Evolutionary conservation across 108 stramenopile species (phyloP).

Genomic region (Pseudonitzschia pungens): DNA sequence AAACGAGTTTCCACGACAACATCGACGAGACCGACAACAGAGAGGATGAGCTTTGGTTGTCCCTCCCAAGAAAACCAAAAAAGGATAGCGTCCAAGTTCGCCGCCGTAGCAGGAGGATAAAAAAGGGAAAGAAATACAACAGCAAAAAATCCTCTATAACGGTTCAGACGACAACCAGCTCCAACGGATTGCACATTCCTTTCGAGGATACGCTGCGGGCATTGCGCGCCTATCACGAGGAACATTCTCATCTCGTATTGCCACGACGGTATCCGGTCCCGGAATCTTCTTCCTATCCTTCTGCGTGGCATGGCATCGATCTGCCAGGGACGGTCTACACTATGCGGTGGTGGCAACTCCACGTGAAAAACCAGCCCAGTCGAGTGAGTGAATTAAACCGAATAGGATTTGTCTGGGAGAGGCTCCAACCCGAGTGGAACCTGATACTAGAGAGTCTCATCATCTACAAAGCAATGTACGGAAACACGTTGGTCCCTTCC

Average conservation of each 20-base stretch:
- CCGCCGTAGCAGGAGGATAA: neutral
- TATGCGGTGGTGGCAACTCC: conserved; percentile 81
- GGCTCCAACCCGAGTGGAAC: conserved; percentile 84
- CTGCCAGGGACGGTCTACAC: conserved; percentile 65
- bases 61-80: neutral
- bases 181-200: conserved; percentile 38
- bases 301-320: conserved; percentile 67
- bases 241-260: conserved; percentile 61
- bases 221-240: conserved; percentile 47
- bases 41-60: neutral
- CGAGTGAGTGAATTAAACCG: conserved; percentile 68
- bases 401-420: conserved; percentile 82
- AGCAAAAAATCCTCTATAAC: neutral
- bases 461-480: conserved; percentile 46
- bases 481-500: conserved; percentile 62
- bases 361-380: conserved; percentile 52
- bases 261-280: conserved; percentile 63
- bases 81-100: neutral
- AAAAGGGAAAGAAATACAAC: neutral
- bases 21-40: neutral
- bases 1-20: neutral
- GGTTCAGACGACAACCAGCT: neutral
- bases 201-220: conserved; percentile 56
- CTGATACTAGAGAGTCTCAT: conserved; percentile 73
- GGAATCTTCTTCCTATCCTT: conserved; percentile 44